Percentiles rank a stretch among this genome's conserved stretches.
Evolutionary conservation across 2,329 filamentous ascomycete genomes (phyloP).

Genomic region (Ploettnerulaceae sp.): DNA sequence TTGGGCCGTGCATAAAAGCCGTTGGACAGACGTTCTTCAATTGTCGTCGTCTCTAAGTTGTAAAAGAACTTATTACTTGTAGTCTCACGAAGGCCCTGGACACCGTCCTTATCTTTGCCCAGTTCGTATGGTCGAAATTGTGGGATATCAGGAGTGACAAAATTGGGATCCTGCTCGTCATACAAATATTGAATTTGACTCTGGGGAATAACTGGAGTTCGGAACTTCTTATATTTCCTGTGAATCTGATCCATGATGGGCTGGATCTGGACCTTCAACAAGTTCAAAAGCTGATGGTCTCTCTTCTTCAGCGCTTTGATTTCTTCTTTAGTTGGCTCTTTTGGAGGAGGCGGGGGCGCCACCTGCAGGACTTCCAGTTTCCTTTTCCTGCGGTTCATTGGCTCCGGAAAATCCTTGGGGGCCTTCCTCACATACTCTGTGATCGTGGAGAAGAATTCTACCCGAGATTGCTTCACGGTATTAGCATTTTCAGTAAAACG

Average conservation of each 20-base stretch:
- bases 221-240: constrained; percentile 81
- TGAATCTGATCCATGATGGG: constrained; percentile 98
- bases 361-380: constrained; percentile 71
- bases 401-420: constrained; percentile 83
- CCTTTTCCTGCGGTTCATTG: constrained; percentile 79
- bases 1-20: constrained; percentile 89
- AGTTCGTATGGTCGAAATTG: constrained; percentile 74
- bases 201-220: constrained; percentile 72
- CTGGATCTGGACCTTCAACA: constrained; percentile 83
- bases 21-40: constrained; percentile 94
- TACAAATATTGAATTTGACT: constrained; percentile 74
- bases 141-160: constrained; percentile 47
- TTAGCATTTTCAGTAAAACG: constrained; percentile 28
- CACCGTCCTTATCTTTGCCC: constrained; percentile 72
- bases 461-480: constrained; percentile 50
- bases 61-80: constrained; percentile 83
- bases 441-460: constrained; percentile 73
- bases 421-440: constrained; percentile 72
- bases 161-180: constrained; percentile 73
- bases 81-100: constrained; percentile 69
- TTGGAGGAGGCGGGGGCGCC: constrained; percentile 66
- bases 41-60: constrained; percentile 87
- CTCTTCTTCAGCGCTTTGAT: constrained; percentile 73
- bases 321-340: constrained; percentile 69
- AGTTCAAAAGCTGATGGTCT: constrained; percentile 79